Evolutionary conservation across 495 filamentous ascomycete genomes (phyloP).

Genomic region (Daldinia bambusicola): DNA sequence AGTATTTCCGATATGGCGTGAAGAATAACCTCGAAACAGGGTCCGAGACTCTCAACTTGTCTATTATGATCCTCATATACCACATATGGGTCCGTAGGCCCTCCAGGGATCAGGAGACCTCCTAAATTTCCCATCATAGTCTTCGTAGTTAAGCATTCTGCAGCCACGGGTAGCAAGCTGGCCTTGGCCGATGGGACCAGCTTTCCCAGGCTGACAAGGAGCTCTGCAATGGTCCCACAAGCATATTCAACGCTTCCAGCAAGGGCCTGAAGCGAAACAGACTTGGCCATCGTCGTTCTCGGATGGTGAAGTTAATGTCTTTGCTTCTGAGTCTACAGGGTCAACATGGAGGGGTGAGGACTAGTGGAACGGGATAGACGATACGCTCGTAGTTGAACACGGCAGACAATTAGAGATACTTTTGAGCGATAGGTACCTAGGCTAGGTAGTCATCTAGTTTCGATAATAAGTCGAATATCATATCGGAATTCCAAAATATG

Average conservation of each 20-base stretch:
- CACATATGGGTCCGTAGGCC: neutral
- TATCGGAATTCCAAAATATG: neutral
- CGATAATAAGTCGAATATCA: neutral
- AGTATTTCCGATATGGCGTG: slow-evolving; percentile 37
- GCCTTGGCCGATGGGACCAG: slow-evolving; percentile 11
- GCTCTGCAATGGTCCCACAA: slow-evolving; percentile 23
- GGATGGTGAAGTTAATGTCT: neutral
- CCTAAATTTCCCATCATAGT: slow-evolving; percentile 21
- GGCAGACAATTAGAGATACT: neutral
- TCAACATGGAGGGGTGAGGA: neutral
- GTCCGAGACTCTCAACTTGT: slow-evolving; percentile 22
- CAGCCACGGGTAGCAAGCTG: slow-evolving; percentile 27
- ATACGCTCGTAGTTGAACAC: neutral
- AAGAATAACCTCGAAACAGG: slow-evolving; percentile 38
- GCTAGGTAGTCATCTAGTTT: neutral
- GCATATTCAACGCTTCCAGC: slow-evolving; percentile 27
- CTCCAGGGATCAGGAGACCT: slow-evolving; percentile 7
- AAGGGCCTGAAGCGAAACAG: slow-evolving; percentile 20
- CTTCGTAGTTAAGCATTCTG: slow-evolving; percentile 33
- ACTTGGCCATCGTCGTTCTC: slow-evolving; percentile 19
- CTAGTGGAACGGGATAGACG: neutral
- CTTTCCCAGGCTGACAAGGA: slow-evolving; percentile 25
- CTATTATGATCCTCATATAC: neutral
- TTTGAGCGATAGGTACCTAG: too few species aligned
- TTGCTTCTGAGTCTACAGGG: neutral